These are phyloP conservation scores for Dentipellis fragilis DNA, from an alignment of 768 basidiomycete genomes.

Conservation along the genomic window DNA sequence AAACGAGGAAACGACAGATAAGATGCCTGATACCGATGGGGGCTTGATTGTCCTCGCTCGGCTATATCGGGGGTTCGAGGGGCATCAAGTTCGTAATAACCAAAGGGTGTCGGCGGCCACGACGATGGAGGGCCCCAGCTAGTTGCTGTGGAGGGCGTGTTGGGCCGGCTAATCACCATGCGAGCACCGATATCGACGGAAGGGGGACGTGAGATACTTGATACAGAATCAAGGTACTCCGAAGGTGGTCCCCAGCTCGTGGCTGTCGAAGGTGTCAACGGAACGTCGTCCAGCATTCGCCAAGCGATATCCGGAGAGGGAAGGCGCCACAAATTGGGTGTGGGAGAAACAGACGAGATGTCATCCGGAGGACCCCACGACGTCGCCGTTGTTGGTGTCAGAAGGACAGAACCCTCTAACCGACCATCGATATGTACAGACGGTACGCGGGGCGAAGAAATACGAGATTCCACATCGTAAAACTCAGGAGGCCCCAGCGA, in stretches of 20 bases:
- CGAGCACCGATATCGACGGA: slow-evolving; percentile 33
- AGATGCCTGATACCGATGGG: not conserved
- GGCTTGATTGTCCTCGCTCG: not conserved
- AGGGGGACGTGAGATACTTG: slow-evolving; percentile 5
- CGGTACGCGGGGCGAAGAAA: slow-evolving; percentile 28
- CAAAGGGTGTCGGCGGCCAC: not conserved
- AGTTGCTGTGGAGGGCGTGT: slow-evolving; percentile 37
- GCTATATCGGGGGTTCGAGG: not conserved
- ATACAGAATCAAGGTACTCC: slow-evolving; percentile 8
- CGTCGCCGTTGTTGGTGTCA: slow-evolving; percentile 26
- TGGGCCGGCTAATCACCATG: slow-evolving; percentile 42
- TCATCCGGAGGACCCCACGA: slow-evolving; percentile 15
- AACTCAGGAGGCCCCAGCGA: slow-evolving; percentile 49
- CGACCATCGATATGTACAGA: slow-evolving; percentile 52
- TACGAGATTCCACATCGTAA: slow-evolving; percentile 30
- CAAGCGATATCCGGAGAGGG: slow-evolving; percentile 21
- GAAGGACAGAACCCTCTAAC: slow-evolving; percentile 43
- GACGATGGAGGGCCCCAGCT: slow-evolving; percentile 32
- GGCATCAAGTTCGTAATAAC: not conserved
- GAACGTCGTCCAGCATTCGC: slow-evolving; percentile 18
- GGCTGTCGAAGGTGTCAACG: slow-evolving; percentile 16
- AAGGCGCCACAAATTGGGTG: slow-evolving; percentile 6
- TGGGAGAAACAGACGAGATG: slow-evolving; percentile 7
- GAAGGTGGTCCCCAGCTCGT: slow-evolving; percentile 13
- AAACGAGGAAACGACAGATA: not conserved